These are phyloP conservation scores for Geotrichum phurueaensis DNA, from an alignment of 1,139 yeast species.

Conservation along the genomic window DNA sequence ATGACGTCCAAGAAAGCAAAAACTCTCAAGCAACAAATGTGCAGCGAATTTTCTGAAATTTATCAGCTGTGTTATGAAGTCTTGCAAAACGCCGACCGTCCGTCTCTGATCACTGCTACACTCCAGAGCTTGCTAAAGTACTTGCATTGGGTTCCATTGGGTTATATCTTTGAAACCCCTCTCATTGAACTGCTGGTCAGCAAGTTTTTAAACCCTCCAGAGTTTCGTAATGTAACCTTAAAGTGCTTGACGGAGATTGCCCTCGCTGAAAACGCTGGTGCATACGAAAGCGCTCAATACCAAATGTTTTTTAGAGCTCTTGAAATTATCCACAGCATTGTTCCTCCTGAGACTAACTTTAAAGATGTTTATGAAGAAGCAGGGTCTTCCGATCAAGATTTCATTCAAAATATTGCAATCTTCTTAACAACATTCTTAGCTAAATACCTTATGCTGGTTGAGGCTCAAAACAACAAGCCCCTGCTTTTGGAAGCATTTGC, in stretches of 20 bases:
- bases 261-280: conserved; percentile 52
- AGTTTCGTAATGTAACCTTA: conserved; percentile 76
- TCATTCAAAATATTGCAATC: conserved; percentile 92
- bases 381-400: conserved; percentile 80
- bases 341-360: conserved; percentile 73
- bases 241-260: conserved; percentile 92
- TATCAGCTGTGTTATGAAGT: conserved; percentile 91
- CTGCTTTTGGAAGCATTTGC: conserved; percentile 66
- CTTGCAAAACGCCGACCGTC: conserved; percentile 76
- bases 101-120: conserved; percentile 80
- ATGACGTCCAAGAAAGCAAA: conserved; percentile 94
- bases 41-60: conserved; percentile 86
- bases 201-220: conserved; percentile 71
- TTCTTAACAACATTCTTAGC: conserved; percentile 79
- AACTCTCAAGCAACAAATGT: conserved; percentile 74
- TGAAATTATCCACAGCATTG: conserved; percentile 61
- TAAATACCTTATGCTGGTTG: conserved; percentile 71
- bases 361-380: conserved; percentile 69
- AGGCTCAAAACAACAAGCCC: conserved; percentile 55
- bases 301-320: conserved; percentile 67
- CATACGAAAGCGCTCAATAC: conserved; percentile 59
- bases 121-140: conserved; percentile 76
- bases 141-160: conserved; percentile 90
- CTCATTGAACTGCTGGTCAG: conserved; percentile 63
- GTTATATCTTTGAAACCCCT: conserved; percentile 83